Percentiles rank a stretch among this genome's conserved stretches.
Conservation (phyloP, 2,329 filamentous ascomycete genomes). For the Dactylellina parvicollis region DNA sequence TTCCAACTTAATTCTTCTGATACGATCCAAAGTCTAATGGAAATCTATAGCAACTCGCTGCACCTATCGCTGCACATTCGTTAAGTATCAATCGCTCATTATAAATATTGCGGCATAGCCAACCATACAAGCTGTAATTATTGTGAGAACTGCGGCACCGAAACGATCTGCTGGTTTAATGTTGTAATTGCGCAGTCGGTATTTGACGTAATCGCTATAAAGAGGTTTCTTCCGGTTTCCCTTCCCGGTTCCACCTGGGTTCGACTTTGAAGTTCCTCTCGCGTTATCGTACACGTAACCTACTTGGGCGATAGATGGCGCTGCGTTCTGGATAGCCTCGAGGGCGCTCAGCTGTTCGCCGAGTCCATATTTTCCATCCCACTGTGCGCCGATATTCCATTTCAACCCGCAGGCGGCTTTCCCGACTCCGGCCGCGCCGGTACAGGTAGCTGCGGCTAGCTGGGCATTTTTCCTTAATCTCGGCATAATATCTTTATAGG, state of each 20-base stretch:
- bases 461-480: slow-evolving; percentile 69
- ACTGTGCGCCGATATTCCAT: slow-evolving; percentile 70
- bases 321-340: slow-evolving; percentile 69
- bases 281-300: slow-evolving; percentile 64
- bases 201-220: slow-evolving; percentile 32
- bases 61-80: no score
- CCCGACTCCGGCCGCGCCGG: slow-evolving; percentile 68
- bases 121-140: slow-evolving; percentile 21
- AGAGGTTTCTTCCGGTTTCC: slow-evolving; percentile 30
- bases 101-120: slow-evolving; percentile 37
- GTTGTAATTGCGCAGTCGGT: slow-evolving; percentile 28
- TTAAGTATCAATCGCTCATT: slow-evolving; percentile 48
- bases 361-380: slow-evolving; percentile 70
- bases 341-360: slow-evolving; percentile 76
- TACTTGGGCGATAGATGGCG: slow-evolving; percentile 62
- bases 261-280: slow-evolving; percentile 69
- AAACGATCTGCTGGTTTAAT: slow-evolving; percentile 28
- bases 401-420: slow-evolving; percentile 72
- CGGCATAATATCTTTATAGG: slow-evolving; percentile 67
- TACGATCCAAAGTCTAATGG: no score
- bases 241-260: slow-evolving; percentile 57
- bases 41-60: no score
- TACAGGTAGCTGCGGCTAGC: slow-evolving; percentile 72
- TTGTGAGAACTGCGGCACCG: slow-evolving; percentile 37
- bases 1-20: no score